Percentiles rank a stretch among this genome's conserved stretches.
Conservation (phyloP, 306 rosid species). For the Pyrus bretschneideri region DNA sequence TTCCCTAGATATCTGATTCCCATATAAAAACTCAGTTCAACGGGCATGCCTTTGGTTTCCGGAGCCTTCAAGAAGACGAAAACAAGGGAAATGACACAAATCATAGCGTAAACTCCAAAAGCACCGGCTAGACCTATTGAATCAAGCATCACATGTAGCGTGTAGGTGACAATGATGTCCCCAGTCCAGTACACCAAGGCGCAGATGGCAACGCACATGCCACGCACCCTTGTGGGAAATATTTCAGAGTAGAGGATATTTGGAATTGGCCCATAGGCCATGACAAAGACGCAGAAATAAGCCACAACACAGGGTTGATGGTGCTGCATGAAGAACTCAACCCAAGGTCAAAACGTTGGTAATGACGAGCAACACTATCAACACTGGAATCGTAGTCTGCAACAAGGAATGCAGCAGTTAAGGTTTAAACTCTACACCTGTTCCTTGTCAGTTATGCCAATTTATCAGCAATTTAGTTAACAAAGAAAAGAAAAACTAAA, state of each 20-base stretch:
- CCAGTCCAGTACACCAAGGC: slow-evolving; percentile 60
- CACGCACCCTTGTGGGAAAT: slow-evolving; percentile 76
- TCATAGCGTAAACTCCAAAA: slow-evolving; percentile 51
- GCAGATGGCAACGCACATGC: slow-evolving; percentile 74
- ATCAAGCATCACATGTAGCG: slow-evolving; percentile 54
- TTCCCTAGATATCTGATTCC: too few species aligned
- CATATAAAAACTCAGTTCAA: slow-evolving; percentile 22
- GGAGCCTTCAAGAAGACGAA: slow-evolving; percentile 72
- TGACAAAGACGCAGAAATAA: slow-evolving; percentile 63
- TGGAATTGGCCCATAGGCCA: slow-evolving; percentile 74
- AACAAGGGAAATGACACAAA: slow-evolving; percentile 58
- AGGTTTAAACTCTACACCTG: background rate
- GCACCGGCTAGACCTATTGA: slow-evolving; percentile 55
- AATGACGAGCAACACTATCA: slow-evolving; percentile 49
- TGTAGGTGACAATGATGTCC: slow-evolving; percentile 66
- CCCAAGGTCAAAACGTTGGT: slow-evolving; percentile 34
- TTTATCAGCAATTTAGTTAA: background rate
- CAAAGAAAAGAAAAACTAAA: background rate
- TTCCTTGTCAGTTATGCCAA: background rate
- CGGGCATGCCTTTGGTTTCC: slow-evolving; percentile 87
- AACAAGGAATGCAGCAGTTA: slow-evolving; percentile 5
- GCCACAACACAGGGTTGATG: slow-evolving; percentile 59
- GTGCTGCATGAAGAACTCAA: slow-evolving; percentile 41
- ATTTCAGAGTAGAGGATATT: slow-evolving; percentile 76
- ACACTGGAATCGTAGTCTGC: slow-evolving; percentile 71